phyloP scores from a whole-genome alignment of 2,329 filamentous ascomycete genomes.

The Trichoderma sp. region DNA sequence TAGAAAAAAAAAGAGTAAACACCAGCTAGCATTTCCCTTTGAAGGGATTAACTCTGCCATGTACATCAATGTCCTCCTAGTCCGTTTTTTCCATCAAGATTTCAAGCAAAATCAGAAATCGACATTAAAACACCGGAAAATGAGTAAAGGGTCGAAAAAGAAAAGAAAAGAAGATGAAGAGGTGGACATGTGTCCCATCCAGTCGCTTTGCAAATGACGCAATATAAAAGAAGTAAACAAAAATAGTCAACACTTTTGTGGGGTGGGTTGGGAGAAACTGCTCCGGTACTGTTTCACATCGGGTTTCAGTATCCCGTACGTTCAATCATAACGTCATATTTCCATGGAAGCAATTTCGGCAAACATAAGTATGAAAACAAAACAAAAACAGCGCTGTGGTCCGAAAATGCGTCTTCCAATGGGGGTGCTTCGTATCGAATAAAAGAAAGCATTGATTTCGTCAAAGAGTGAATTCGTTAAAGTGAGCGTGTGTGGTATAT shows the following conservation, averaged over 20 bases:
- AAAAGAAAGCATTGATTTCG: background rate
- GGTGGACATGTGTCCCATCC: background rate
- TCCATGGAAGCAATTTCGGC: background rate
- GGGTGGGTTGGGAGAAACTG: background rate
- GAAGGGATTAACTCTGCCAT: background rate
- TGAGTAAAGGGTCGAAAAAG: background rate
- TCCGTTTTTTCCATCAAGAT: background rate
- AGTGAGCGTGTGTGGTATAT: background rate
- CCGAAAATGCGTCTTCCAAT: background rate
- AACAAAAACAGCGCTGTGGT: background rate
- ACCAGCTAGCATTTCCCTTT: background rate
- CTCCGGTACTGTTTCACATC: slow-evolving; percentile 9
- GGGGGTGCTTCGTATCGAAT: background rate
- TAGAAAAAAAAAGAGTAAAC: background rate
- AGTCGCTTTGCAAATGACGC: background rate
- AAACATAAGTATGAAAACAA: background rate
- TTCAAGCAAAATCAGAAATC: background rate
- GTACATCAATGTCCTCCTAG: slow-evolving; percentile 11
- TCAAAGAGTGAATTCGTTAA: background rate
- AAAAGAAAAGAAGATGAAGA: background rate
- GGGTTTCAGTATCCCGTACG: slow-evolving; percentile 17
- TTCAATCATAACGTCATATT: slow-evolving; percentile 8
- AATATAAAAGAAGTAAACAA: background rate
- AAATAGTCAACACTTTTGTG: background rate
- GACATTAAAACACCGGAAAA: slow-evolving; percentile 3